phyloP scores from a whole-genome alignment of 495 filamentous ascomycete genomes.

The Cryomyces minteri region DNA sequence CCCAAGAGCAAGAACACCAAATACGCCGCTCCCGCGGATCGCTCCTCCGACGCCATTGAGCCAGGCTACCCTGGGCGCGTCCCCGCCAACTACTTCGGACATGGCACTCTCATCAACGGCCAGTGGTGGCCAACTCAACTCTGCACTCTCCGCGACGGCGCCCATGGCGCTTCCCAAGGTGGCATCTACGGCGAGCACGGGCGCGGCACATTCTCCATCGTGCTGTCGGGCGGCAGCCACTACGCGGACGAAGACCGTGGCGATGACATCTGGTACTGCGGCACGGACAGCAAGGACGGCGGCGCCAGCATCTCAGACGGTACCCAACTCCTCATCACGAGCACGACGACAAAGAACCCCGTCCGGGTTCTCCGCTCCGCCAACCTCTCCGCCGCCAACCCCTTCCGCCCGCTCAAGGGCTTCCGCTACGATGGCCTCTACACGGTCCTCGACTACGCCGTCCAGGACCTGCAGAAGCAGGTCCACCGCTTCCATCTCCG shows the following conservation, averaged over 20 bases:
- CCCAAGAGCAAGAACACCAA: constrained; percentile 1
- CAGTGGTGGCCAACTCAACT: constrained; percentile 40
- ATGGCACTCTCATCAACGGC: constrained; percentile 29
- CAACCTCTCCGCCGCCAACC: constrained; percentile 14
- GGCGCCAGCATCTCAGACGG: constrained; percentile 9
- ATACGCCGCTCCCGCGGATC: not conserved
- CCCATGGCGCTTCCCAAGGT: constrained; percentile 32
- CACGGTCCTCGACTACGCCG: constrained; percentile 17
- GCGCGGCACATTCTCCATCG: constrained; percentile 23
- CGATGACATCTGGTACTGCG: constrained; percentile 32
- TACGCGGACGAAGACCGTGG: constrained; percentile 27
- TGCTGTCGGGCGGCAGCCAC: constrained; percentile 21
- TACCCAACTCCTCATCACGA: constrained; percentile 24
- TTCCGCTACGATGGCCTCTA: constrained; percentile 42
- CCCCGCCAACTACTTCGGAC: constrained; percentile 22
- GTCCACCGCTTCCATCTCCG: constrained; percentile 23
- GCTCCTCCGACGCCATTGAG: constrained; percentile 1
- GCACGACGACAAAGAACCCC: constrained; percentile 10
- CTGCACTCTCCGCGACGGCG: constrained; percentile 33
- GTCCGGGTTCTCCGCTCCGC: constrained; percentile 30
- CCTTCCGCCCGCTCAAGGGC: constrained; percentile 28
- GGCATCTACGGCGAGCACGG: constrained; percentile 26
- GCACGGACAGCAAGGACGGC: constrained; percentile 23
- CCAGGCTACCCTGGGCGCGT: constrained; percentile 13
- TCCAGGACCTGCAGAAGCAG: constrained; percentile 16